These are phyloP conservation scores for Fusarium fujikuroi DNA, from an alignment of 2,329 filamentous ascomycete genomes.

Conservation along the genomic window DNA sequence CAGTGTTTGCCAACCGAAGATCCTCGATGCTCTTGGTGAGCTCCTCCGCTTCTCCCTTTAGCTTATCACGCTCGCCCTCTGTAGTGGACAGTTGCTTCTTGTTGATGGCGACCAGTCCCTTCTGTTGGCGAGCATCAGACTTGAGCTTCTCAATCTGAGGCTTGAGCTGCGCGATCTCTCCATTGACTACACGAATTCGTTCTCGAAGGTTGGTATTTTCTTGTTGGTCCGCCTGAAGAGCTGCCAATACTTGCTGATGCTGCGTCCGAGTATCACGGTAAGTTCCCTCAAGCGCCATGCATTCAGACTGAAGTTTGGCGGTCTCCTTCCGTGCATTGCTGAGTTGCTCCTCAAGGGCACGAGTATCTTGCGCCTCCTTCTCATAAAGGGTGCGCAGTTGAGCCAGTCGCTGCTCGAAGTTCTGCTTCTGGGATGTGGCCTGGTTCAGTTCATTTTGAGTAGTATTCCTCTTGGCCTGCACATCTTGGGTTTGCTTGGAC, in stretches of 20 bases:
- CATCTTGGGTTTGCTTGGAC: constrained; percentile 92
- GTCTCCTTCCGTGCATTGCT: constrained; percentile 81
- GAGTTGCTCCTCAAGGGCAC: constrained; percentile 84
- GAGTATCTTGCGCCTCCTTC: constrained; percentile 89
- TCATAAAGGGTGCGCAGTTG: constrained; percentile 92
- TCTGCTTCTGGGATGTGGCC: constrained; percentile 86
- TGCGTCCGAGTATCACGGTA: constrained; percentile 85
- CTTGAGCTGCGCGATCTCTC: constrained; percentile 84
- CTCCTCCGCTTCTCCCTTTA: constrained; percentile 81
- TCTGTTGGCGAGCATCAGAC: constrained; percentile 92
- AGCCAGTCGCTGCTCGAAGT: constrained; percentile 88
- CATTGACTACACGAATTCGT: constrained; percentile 83
- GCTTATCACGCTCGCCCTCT: constrained; percentile 87
- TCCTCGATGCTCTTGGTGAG: constrained; percentile 72
- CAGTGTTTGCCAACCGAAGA: constrained; percentile 62
- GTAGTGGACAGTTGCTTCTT: constrained; percentile 95
- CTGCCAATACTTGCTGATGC: constrained; percentile 78
- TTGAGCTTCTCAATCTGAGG: constrained; percentile 93
- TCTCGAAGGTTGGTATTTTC: constrained; percentile 90
- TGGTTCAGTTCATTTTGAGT: constrained; percentile 86
- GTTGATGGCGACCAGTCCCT: constrained; percentile 96
- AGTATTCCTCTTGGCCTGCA: constrained; percentile 81
- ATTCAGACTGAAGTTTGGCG: constrained; percentile 84
- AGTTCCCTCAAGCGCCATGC: constrained; percentile 82
- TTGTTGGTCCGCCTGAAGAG: constrained; percentile 85